Evolutionary conservation across 2,329 filamentous ascomycete species (phyloP), one percentile per base, ranked within the genome.

Genomic region (Mycosphaerella sp.): DNA sequence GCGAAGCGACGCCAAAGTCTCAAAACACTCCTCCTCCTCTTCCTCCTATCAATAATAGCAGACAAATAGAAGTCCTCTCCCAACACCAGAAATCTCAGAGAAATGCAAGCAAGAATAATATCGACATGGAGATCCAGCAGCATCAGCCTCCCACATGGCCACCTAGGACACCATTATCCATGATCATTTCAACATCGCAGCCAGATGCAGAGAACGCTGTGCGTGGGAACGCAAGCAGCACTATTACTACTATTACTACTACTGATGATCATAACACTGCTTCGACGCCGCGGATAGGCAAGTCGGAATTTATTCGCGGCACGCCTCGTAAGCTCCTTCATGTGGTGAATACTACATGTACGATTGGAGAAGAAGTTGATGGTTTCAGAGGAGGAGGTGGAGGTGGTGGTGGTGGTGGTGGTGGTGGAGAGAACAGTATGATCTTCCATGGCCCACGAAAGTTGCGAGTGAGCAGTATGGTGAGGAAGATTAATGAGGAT

Each of bases 391-490:
- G 26, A 26, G 14, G 14, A 17, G 14, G 14, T 17, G 14, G 14
- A 1, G 14, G 14, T 17, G 14, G 14, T 17, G 14, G 14, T 17
- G 14, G 14, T 17, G 14, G 14, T 17, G 14, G 14, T 17, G 14
- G 14, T 17, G 14, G 14, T 17, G 26, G 4, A 26, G 26, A 26
- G 6, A 4, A 26, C 26, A 6, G 26, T 26, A 6, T 4, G 4
- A 26, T 58, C 6, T 31, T 51, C n/a, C 53, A 51, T 12, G 55
- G 58, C 11, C 58, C 55, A 9, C 42, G 55, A n/a, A 58, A 60
- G 45, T 45, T 60, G 17, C 48, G 54, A 44, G 54, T 56, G 10
- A 53, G 51, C 23, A 56, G 54, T 29, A 53, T 56, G 32, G 54
- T 56, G 26, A 44, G 50, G 38, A 49, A 31, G 32, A 23, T 56